A percentile compares a stretch with the other conserved stretches of the same genome.
Conservation (phyloP, 768 basidiomycete species). For the Amanita thiersii region DNA sequence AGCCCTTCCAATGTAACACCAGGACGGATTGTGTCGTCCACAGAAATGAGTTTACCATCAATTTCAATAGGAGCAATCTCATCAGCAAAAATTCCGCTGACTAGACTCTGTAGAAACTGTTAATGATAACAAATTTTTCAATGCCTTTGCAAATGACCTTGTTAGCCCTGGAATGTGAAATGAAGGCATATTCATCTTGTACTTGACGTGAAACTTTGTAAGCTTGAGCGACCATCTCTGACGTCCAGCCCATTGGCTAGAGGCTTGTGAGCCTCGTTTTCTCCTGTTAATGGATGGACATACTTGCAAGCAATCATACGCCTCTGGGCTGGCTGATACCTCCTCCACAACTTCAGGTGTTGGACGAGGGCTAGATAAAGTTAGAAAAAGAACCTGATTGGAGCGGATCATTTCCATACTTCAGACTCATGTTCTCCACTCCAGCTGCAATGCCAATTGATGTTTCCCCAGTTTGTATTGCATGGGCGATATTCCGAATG, state of each 20-base stretch:
- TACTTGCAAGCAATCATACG: constrained; percentile 73
- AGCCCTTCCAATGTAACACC: constrained; percentile 79
- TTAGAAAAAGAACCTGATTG: constrained; percentile 3
- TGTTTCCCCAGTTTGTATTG: constrained; percentile 76
- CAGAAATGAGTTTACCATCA: constrained; percentile 54
- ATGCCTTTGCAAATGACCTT: constrained; percentile 29
- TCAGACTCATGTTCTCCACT: constrained; percentile 76
- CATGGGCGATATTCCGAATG: constrained; percentile 83
- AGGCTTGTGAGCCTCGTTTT: background rate
- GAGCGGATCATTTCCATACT: constrained; percentile 34
- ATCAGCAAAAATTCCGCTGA: constrained; percentile 65
- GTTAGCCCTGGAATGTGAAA: constrained; percentile 77
- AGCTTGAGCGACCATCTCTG: constrained; percentile 79
- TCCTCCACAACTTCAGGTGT: constrained; percentile 56
- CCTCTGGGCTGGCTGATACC: constrained; percentile 52
- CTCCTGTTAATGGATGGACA: constrained; percentile 6
- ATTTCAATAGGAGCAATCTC: constrained; percentile 88
- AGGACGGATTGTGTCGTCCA: constrained; percentile 83
- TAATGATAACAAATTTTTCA: background rate
- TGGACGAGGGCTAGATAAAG: constrained; percentile 51
- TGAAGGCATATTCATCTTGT: constrained; percentile 87
- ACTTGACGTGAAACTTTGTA: constrained; percentile 71
- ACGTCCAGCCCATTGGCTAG: constrained; percentile 94
- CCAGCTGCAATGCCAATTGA: constrained; percentile 83
- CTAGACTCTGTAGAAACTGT: constrained; percentile 39